Conservation (phyloP, 768 basidiomycete species). For the Mrakia hoshinonis region DNA sequence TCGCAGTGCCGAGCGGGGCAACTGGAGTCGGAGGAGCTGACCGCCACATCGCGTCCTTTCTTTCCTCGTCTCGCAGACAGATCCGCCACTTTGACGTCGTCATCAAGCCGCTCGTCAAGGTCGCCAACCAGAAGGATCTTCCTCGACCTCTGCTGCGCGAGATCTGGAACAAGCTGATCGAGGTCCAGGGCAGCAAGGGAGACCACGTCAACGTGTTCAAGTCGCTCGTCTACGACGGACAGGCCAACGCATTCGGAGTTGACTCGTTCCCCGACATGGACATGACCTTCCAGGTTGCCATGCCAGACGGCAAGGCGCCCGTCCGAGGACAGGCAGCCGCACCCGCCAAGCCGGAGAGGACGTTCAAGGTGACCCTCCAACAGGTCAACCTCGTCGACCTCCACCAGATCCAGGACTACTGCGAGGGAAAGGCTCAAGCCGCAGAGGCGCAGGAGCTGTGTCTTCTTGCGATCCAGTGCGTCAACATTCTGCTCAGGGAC, state of each 20-base stretch:
- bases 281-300: neutral
- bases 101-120: conserved; percentile 1
- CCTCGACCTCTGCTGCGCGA: conserved; percentile 5
- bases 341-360: neutral
- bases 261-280: neutral
- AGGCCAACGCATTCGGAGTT: neutral
- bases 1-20: neutral
- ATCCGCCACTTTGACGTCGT: neutral
- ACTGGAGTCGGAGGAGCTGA: neutral
- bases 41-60: neutral
- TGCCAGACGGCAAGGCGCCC: neutral
- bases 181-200: neutral
- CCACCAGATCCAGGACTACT: neutral
- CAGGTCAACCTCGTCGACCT: neutral
- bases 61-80: neutral
- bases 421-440: neutral
- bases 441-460: conserved; percentile 1
- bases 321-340: neutral
- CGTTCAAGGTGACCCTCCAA: neutral
- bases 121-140: neutral
- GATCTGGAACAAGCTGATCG: neutral
- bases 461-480: conserved; percentile 2
- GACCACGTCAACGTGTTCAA: neutral
- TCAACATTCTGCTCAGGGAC: neutral
- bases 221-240: conserved; percentile 10